phyloP scores from a whole-genome alignment of 345 rosid species.

The Moricandia moricandioides region DNA sequence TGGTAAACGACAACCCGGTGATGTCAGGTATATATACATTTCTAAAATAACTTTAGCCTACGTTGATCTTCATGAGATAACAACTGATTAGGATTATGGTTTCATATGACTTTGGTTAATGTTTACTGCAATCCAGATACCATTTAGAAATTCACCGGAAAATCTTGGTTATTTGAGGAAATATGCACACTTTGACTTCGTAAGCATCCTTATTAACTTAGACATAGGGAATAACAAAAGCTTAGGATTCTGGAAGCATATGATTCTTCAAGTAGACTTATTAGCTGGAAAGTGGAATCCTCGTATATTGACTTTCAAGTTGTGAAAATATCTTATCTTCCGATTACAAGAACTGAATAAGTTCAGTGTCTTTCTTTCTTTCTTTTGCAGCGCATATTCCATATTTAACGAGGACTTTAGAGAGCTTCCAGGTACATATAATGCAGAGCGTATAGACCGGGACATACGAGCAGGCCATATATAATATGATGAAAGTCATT shows the following conservation, averaged over 20 bases:
- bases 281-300: slow-evolving; percentile 30
- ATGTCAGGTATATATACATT: slow-evolving; percentile 60
- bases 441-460: slow-evolving; percentile 78
- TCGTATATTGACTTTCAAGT: slow-evolving; percentile 1
- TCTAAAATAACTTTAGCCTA: background rate
- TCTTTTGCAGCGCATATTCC: slow-evolving; percentile 65
- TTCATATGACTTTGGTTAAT: background rate
- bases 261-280: slow-evolving; percentile 27
- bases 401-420: slow-evolving; percentile 87
- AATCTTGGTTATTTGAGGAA: background rate
- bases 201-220: background rate
- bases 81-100: background rate
- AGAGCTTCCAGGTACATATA: slow-evolving; percentile 91
- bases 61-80: background rate
- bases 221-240: background rate
- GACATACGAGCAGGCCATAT: slow-evolving; percentile 70
- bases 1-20: slow-evolving; percentile 81
- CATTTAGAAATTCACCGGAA: background rate
- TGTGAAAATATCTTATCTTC: slow-evolving; percentile 13
- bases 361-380: slow-evolving; percentile 19
- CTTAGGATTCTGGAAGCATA: slow-evolving; percentile 28
- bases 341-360: slow-evolving; percentile 10
- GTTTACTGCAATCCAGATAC: background rate
- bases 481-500: slow-evolving; percentile 39
- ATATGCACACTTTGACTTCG: background rate